phyloP scores from a whole-genome alignment of 768 basidiomycete genomes.

The Mycena filopes region DNA sequence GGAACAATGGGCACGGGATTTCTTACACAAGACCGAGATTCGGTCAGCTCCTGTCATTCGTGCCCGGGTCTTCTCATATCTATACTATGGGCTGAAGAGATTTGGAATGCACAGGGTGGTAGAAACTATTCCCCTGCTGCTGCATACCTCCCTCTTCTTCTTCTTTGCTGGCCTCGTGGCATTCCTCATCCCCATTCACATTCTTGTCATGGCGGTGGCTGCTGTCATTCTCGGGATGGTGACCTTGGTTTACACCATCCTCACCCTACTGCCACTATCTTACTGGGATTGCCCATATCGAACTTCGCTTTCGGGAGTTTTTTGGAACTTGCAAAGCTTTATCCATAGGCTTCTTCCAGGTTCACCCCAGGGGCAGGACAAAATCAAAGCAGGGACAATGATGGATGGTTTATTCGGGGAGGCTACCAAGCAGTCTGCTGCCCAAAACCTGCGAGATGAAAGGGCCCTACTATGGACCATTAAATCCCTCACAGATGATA shows the following conservation, averaged over 20 bases:
- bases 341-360: no score
- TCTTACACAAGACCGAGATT: not conserved
- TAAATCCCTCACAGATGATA: no score
- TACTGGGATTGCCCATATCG: not conserved
- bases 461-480: no score
- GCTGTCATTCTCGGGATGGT: not conserved
- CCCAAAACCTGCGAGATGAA: no score
- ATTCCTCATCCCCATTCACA: not conserved
- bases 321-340: no score
- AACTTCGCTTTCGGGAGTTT: not conserved
- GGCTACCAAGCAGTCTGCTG: not conserved
- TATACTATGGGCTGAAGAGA: not conserved
- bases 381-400: not conserved
- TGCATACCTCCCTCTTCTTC: not conserved
- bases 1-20: slow-evolving; percentile 1
- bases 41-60: not conserved
- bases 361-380: no score
- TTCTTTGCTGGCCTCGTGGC: not conserved
- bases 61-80: not conserved
- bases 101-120: not conserved
- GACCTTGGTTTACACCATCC: not conserved
- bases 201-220: not conserved
- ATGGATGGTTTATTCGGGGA: not conserved
- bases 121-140: not conserved
- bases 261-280: not conserved